A percentile compares a stretch with the other conserved stretches of the same genome.
Conservation (phyloP, 768 basidiomycete genomes). For the Stropharia rugosoannulata region DNA sequence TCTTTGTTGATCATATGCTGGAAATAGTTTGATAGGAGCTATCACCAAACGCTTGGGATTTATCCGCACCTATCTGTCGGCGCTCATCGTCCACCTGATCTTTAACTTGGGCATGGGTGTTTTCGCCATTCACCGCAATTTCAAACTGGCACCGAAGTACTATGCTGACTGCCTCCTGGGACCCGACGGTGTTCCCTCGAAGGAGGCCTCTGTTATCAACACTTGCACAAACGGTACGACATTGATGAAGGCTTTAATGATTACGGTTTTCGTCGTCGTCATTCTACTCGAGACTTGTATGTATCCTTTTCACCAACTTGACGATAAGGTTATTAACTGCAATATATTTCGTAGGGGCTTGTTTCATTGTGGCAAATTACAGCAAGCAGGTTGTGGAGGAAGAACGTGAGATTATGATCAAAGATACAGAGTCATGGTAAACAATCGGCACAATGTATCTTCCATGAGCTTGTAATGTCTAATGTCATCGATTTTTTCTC, state of each 20-base stretch:
- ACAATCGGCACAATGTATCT: slow-evolving; percentile 1
- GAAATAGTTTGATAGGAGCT: slow-evolving; percentile 41
- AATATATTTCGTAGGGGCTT: slow-evolving; percentile 34
- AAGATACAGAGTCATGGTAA: slow-evolving; percentile 47
- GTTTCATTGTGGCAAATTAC: slow-evolving; percentile 45
- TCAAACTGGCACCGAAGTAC: slow-evolving; percentile 38
- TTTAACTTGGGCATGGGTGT: slow-evolving; percentile 44
- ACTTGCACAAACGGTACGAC: slow-evolving; percentile 38
- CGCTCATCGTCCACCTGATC: slow-evolving; percentile 40
- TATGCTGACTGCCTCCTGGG: slow-evolving; percentile 34
- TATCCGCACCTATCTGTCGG: slow-evolving; percentile 41
- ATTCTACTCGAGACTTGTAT: slow-evolving; percentile 51
- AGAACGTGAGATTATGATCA: slow-evolving; percentile 33
- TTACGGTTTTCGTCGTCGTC: slow-evolving; percentile 40
- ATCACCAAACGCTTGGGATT: slow-evolving; percentile 36
- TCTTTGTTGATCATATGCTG: not conserved
- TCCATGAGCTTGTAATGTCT: not conserved
- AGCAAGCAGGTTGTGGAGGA: slow-evolving; percentile 45
- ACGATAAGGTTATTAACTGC: slow-evolving; percentile 1
- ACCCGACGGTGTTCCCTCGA: slow-evolving; percentile 25
- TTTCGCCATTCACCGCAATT: slow-evolving; percentile 43
- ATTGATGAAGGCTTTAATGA: slow-evolving; percentile 40
- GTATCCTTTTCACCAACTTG: slow-evolving; percentile 17
- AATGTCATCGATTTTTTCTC: not conserved
- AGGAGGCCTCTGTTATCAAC: slow-evolving; percentile 18